Percentiles rank a stretch among this genome's conserved stretches.
Evolutionary conservation across 805 yeast genomes (phyloP).

Genomic region (Metschnikowia hibisci): DNA sequence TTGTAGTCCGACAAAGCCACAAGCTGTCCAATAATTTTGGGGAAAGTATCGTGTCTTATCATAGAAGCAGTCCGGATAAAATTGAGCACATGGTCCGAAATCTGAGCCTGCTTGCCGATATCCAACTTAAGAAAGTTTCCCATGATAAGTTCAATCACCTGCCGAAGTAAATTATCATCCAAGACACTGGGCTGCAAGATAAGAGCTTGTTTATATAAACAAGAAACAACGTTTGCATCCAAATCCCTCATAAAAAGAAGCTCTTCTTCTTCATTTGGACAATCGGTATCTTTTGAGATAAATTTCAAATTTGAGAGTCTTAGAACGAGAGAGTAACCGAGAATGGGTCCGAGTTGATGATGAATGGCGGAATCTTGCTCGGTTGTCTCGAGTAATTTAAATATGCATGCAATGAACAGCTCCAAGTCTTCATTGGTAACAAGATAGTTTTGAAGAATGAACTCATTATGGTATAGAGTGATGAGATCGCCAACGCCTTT

Average conservation of each 20-base stretch:
- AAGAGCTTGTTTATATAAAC: conserved; percentile 32
- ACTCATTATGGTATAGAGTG: conserved; percentile 27
- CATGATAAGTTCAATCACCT: conserved; percentile 30
- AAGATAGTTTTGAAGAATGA: conserved; percentile 26
- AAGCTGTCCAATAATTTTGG: conserved; percentile 15
- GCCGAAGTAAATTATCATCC: conserved; percentile 29
- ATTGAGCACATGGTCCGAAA: conserved; percentile 30
- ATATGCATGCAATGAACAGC: conserved; percentile 25
- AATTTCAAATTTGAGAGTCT: conserved; percentile 24
- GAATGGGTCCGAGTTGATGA: conserved; percentile 10
- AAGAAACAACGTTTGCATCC: conserved; percentile 23
- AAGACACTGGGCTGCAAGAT: conserved; percentile 31
- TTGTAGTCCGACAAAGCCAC: conserved; percentile 18
- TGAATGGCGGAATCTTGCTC: conserved; percentile 1
- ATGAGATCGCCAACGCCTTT: conserved; percentile 25
- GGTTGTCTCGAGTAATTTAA: conserved; percentile 30
- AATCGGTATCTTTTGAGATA: conserved; percentile 9
- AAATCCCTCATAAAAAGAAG: conserved; percentile 11
- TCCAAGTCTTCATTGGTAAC: conserved; percentile 23
- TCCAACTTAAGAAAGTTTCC: conserved; percentile 25
- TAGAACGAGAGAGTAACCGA: conserved; percentile 27
- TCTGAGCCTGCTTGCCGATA: conserved; percentile 15
- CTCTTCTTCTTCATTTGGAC: conserved; percentile 11
- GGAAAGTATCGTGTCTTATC: conserved; percentile 27
- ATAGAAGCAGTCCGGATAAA: conserved; percentile 33